Conservation (phyloP, 1,284 basidiomycete genomes). For the Sanghuangporus sanghuang region DNA sequence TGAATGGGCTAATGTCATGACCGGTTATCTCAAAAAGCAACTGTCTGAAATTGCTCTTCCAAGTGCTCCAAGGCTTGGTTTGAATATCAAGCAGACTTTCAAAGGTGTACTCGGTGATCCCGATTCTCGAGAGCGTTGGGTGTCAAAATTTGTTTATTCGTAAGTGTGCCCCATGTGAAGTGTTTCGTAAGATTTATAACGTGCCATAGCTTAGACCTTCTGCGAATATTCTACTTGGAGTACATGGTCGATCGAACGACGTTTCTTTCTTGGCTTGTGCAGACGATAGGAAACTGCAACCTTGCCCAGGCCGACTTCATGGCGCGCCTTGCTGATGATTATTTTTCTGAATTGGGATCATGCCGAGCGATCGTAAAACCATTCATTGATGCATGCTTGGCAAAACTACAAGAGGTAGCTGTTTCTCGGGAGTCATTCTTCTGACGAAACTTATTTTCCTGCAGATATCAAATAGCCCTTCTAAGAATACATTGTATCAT, state of each 20-base stretch:
- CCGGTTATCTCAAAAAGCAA: constrained; percentile 87
- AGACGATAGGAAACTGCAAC: constrained; percentile 72
- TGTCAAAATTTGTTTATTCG: constrained; percentile 78
- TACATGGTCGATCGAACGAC: constrained; percentile 79
- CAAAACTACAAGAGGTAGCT: constrained; percentile 65
- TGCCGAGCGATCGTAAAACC: constrained; percentile 61
- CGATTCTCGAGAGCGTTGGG: constrained; percentile 71
- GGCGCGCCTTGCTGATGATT: constrained; percentile 73
- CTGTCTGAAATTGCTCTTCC: constrained; percentile 81
- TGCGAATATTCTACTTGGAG: constrained; percentile 76
- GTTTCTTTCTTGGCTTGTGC: constrained; percentile 81
- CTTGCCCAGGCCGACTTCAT: constrained; percentile 84
- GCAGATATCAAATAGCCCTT: constrained; percentile 49
- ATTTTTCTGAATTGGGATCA: constrained; percentile 66
- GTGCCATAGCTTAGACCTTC: constrained; percentile 55
- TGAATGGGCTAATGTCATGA: constrained; percentile 87
- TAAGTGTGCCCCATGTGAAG: constrained; percentile 29
- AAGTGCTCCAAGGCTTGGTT: constrained; percentile 62
- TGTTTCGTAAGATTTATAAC: not conserved
- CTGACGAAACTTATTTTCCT: constrained; percentile 1
- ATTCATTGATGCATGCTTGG: constrained; percentile 62
- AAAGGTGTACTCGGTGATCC: constrained; percentile 70
- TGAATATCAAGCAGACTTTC: constrained; percentile 77
- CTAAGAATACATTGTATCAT: constrained; percentile 48
- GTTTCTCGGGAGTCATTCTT: not conserved